Evolutionary conservation across 1,284 basidiomycete species (phyloP).

Genomic region (Apiotrichum veenhuisii): DNA sequence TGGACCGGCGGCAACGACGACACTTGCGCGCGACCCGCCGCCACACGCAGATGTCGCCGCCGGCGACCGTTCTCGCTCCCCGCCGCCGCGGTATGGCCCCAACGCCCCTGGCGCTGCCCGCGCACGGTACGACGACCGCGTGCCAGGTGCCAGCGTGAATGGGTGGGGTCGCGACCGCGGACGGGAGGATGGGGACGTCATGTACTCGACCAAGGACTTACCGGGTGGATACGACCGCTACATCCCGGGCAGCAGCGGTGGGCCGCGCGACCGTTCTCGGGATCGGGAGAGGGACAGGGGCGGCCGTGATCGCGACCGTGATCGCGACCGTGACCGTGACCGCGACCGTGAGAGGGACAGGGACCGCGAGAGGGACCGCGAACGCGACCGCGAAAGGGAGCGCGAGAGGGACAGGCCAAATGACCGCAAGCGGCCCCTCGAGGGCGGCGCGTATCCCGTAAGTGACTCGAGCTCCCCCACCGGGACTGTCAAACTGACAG

Average conservation of each 20-base stretch:
- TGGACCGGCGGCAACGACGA: background rate
- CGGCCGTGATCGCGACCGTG: background rate
- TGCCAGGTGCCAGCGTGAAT: background rate
- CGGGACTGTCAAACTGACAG: background rate
- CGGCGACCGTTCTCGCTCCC: background rate
- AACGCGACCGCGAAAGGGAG: background rate
- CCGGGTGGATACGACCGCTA: conserved; percentile 3
- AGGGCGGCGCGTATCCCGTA: background rate
- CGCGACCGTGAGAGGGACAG: background rate
- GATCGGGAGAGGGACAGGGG: background rate
- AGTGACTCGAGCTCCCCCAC: background rate
- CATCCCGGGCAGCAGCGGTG: background rate
- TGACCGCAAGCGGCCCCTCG: conserved; percentile 2
- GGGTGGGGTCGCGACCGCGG: background rate
- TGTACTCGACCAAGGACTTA: background rate
- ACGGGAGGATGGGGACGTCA: background rate
- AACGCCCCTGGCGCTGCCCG: background rate
- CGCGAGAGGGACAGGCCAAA: background rate
- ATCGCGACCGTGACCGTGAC: background rate
- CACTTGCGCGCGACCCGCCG: background rate
- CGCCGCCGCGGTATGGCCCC: conserved; percentile 4
- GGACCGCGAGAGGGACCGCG: background rate
- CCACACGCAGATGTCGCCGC: background rate
- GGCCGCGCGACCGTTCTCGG: background rate
- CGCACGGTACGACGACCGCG: background rate